A percentile compares a stretch with the other conserved stretches of the same genome.
These are phyloP conservation scores for Neonectria hederae DNA, from an alignment of 2,329 filamentous ascomycete genomes.

Conservation along the genomic window DNA sequence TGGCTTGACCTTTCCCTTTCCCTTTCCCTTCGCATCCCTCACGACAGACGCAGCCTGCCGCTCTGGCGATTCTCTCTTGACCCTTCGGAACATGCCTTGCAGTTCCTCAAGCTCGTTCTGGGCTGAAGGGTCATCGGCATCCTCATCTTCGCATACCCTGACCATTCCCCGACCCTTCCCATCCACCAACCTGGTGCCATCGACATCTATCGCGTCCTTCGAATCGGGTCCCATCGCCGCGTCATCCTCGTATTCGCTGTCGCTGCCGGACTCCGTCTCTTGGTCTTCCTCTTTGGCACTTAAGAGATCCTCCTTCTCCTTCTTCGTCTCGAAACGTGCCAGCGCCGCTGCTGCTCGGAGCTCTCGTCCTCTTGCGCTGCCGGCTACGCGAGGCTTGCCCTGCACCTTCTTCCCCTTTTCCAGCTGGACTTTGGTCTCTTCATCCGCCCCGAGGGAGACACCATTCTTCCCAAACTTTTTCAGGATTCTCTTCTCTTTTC, in stretches of 20 bases:
- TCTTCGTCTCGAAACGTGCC: conserved; percentile 72
- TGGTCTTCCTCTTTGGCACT: conserved; percentile 45
- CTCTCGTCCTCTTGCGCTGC: conserved; percentile 78
- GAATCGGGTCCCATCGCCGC: conserved; percentile 51
- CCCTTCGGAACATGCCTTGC: conserved; percentile 50
- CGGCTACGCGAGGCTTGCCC: conserved; percentile 77
- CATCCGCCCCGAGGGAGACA: conserved; percentile 74
- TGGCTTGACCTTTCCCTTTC: conserved; percentile 1
- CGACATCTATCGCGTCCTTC: conserved; percentile 69
- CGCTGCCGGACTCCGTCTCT: conserved; percentile 55
- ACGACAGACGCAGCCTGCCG: background rate
- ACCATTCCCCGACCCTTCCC: conserved; percentile 73
- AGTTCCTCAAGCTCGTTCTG: conserved; percentile 71
- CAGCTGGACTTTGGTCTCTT: conserved; percentile 69
- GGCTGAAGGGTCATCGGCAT: conserved; percentile 56
- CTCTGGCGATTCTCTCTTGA: conserved; percentile 37
- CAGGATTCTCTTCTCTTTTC: conserved; percentile 74
- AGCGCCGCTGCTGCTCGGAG: conserved; percentile 80
- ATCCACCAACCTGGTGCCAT: conserved; percentile 73
- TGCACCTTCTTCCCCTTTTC: conserved; percentile 72
- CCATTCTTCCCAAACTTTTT: conserved; percentile 82
- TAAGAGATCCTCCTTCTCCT: conserved; percentile 52
- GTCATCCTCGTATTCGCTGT: conserved; percentile 59
- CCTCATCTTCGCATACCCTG: conserved; percentile 78
- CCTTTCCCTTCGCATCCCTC: background rate